Base-by-base conservation (phyloP, 306 rosid species). In the Luffa aegyptiaca region DNA sequence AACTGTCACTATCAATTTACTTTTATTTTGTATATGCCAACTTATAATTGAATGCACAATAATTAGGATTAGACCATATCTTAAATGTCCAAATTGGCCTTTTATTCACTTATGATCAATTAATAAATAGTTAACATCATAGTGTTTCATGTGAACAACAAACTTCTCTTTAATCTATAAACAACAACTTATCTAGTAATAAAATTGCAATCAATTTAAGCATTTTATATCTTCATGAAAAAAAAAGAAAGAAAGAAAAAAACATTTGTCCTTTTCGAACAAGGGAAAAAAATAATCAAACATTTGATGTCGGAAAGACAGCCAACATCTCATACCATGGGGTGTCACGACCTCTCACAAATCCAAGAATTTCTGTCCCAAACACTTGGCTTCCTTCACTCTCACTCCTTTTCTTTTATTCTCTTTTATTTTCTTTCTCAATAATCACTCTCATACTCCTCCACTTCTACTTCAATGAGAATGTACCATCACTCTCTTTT, bases 341-440 rank as follows among this genome's bases (percentile, higher is more conserved):
- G 77, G 77, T 51, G 58, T 14, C 58, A 49, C 49, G 10, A 16
- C 59, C 42, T 46, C 26, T 51, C 59, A 46, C 20, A 48, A 73
- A 73, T 73, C 44, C 77, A 73, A 49, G 77, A 73, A 73, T 48
- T 73, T 73, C 13, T 49, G 77, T 73, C 59, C 77, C 77, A 45
- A 70, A 3, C 35, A 69, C n/a, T 33, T 70, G 0, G 1, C 37
- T 70, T 70, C 53, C 73, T 70, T 70, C 55, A 20, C 56, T n/a
- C 44, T 44, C 76, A 70, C 76, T 20, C 76, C 8, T 42, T 33
- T 37, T 37, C 8, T 16, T 17, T 17, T 14, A 36, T 35, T 7
- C 49, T 26, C 33, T 16, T 17, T 18, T 8, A n/a, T 45, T 18
- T 44, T 70, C 10, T 5, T 10, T 61, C 6, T 63, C 44, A 35